Evolutionary conservation across 805 yeast genomes (phyloP), one percentile per base, ranked within the genome.

Genomic region (Yarrowia alimentaria): DNA sequence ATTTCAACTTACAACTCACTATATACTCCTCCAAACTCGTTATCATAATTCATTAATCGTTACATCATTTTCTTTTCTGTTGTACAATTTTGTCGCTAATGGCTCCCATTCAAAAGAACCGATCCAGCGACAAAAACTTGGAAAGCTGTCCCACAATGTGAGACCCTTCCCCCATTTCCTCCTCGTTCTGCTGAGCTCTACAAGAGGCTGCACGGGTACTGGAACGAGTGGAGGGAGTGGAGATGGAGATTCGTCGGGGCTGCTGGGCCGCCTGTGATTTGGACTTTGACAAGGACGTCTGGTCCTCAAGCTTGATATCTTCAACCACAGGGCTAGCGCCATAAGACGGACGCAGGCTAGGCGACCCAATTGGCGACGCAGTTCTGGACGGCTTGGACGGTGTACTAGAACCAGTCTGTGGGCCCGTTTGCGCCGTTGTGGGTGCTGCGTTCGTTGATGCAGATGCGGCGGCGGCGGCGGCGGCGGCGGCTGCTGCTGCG

Each of bases 101-200:
- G 6, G 24, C 29, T 25, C 16, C 30, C n/a, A 5, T 11, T 47
- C 19, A 32, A 37, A 32, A 34, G 26, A 47, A 47, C 11, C 51
- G 14, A 14, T 34, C 42, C 11, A 47, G 25, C 8, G 51, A 34
- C 42, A 47, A 24, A 47, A 47, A 33, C 43, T 34, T 47, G 25
- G 43, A 33, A 11, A 47, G 19, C 42, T 47, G 40, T 8, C 42
- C 42, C 9, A 47, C 33, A 33, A 47, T 31, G 29, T 24, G 50
- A 3, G 33, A 26, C 25, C 47, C 50, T 24, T 43, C 37, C 29
- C n/a, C n/a, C n/a, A n/a, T n/a, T n/a, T 31, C 30, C 33, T 34
- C 42, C 16, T 28, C 51, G 20, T 33, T 33, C 18, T 34, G 42
- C 13, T 31, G 32, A 13, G 51, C 37, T 22, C 31, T 13, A 18